These are phyloP conservation scores for Penicillium lividum DNA, from an alignment of 495 filamentous ascomycete genomes.

Conservation along the genomic window DNA sequence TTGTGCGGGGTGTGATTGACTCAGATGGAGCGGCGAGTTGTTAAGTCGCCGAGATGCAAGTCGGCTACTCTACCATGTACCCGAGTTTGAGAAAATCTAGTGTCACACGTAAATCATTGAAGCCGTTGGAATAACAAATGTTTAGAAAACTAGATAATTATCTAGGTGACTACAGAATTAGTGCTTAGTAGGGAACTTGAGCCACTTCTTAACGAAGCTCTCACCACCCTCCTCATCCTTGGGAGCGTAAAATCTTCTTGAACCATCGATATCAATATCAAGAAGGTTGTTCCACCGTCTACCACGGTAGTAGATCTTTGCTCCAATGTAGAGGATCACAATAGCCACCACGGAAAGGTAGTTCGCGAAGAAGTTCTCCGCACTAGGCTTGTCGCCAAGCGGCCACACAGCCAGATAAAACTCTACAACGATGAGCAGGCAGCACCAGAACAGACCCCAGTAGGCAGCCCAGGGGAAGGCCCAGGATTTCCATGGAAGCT, in stretches of 20 bases:
- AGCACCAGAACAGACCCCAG: conserved; percentile 30
- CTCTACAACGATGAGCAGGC: conserved; percentile 27
- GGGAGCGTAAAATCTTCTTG: conserved; percentile 22
- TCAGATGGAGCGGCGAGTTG: not conserved
- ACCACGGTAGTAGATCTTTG: conserved; percentile 26
- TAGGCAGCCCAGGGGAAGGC: conserved; percentile 27
- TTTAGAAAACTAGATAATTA: not conserved
- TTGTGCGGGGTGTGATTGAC: not conserved
- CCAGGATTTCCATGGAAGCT: conserved; percentile 64
- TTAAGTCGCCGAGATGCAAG: not conserved
- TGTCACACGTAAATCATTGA: no score
- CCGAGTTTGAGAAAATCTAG: not conserved
- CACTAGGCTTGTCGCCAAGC: conserved; percentile 15
- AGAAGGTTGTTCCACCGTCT: conserved; percentile 34
- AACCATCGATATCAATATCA: conserved; percentile 31
- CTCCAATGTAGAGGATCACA: conserved; percentile 24
- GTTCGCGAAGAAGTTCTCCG: conserved; percentile 33
- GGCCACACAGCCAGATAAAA: conserved; percentile 34
- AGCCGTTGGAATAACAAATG: not conserved
- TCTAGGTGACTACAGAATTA: not conserved
- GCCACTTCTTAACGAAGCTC: conserved; percentile 8
- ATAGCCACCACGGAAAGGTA: conserved; percentile 28
- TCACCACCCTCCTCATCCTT: not conserved
- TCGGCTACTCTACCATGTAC: not conserved
- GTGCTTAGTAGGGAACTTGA: conserved; percentile 2